A percentile compares a stretch with the other conserved stretches of the same genome.
These are phyloP conservation scores for Citrus glauca DNA, from an alignment of 345 rosid species.

Conservation along the genomic window DNA sequence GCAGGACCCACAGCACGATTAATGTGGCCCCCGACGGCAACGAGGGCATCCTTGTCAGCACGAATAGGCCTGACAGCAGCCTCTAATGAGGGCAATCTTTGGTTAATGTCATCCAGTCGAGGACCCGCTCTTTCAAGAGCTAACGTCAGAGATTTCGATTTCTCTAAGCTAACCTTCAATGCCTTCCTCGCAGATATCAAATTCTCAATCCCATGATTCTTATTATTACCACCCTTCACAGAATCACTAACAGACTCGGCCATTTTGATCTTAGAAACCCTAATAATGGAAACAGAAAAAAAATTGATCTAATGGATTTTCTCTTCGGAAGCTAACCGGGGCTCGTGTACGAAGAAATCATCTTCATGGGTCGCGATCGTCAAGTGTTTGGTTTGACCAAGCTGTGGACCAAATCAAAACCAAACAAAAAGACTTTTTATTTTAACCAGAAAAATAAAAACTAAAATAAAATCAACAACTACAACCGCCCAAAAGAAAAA, in stretches of 20 bases:
- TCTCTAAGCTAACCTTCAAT: conserved; percentile 70
- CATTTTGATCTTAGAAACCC: conserved; percentile 32
- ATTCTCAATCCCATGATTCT: conserved; percentile 29
- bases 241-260: conserved; percentile 32
- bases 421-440: background rate
- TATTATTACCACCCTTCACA: background rate
- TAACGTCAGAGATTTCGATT: conserved; percentile 59
- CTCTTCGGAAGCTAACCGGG: conserved; percentile 26
- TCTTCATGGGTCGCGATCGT: conserved; percentile 12
- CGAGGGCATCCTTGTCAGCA: conserved; percentile 85
- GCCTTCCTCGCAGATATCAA: conserved; percentile 67
- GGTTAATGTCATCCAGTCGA: conserved; percentile 73
- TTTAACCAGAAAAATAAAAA: background rate
- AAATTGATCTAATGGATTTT: background rate
- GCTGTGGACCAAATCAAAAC: conserved; percentile 26
- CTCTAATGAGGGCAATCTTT: conserved; percentile 66
- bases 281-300: conserved; percentile 2
- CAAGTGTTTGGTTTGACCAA: conserved; percentile 6
- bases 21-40: conserved; percentile 84
- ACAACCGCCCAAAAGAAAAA: conserved; percentile 17
- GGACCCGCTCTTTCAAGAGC: conserved; percentile 68
- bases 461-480: conserved; percentile 9
- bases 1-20: conserved; percentile 99
- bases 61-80: conserved; percentile 91
- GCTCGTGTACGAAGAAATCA: conserved; percentile 17